Conservation (phyloP, 495 filamentous ascomycete genomes). For the Aspergillus heteromorphus region DNA sequence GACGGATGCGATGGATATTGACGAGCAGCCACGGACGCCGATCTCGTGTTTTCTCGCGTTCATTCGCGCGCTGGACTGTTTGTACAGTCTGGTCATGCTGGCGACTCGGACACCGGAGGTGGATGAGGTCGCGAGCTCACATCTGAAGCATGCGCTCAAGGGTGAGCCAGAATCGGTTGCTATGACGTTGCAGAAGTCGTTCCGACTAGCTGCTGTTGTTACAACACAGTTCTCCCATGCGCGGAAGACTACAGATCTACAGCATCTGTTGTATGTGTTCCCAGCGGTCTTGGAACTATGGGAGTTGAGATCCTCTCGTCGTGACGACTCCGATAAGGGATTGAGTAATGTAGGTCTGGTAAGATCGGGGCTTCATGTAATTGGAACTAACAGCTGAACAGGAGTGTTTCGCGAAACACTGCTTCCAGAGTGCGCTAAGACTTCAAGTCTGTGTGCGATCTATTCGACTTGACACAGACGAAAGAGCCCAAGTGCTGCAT, state of each 20-base stretch:
- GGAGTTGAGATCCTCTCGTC: constrained; percentile 37
- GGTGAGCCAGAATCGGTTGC: constrained; percentile 45
- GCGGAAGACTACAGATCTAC: constrained; percentile 35
- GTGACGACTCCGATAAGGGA: constrained; percentile 33
- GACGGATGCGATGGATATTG: constrained; percentile 31
- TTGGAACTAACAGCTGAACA: constrained; percentile 8
- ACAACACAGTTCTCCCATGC: constrained; percentile 29
- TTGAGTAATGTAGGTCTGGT: constrained; percentile 35
- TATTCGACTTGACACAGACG: constrained; percentile 34
- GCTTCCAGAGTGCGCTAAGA: constrained; percentile 36
- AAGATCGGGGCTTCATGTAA: neutral
- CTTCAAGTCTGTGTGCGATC: constrained; percentile 31
- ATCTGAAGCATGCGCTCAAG: constrained; percentile 47
- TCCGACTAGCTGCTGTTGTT: constrained; percentile 34
- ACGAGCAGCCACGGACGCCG: constrained; percentile 31
- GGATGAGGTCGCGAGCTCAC: constrained; percentile 43
- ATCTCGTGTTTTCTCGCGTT: constrained; percentile 39
- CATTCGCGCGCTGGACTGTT: constrained; percentile 33
- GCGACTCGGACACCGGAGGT: constrained; percentile 20
- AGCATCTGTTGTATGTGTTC: constrained; percentile 36
- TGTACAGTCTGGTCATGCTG: constrained; percentile 30
- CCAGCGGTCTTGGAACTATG: constrained; percentile 40
- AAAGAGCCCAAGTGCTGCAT: constrained; percentile 32
- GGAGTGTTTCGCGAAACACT: constrained; percentile 35
- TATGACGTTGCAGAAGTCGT: constrained; percentile 36